These are phyloP conservation scores for Bipolaris oryzae DNA, from an alignment of 2,329 filamentous ascomycete genomes.

Conservation along the genomic window DNA sequence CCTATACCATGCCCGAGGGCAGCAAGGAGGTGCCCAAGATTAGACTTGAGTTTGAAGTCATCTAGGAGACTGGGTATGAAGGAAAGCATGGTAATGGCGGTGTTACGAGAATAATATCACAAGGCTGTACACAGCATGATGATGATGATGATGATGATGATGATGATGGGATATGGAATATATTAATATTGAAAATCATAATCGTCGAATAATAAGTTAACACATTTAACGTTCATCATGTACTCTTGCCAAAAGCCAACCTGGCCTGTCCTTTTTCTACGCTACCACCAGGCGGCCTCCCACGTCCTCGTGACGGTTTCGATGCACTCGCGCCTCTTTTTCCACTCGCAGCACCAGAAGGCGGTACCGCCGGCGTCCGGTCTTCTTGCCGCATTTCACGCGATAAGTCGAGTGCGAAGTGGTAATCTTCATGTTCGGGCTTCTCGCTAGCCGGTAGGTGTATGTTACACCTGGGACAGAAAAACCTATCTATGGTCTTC, in stretches of 20 bases:
- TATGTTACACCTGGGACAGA: conserved; percentile 71
- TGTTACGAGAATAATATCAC: no score
- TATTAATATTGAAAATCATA: not conserved
- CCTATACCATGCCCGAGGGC: conserved; percentile 46
- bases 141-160: not conserved
- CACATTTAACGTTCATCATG: conserved; percentile 6
- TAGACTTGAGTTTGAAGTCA: conserved; percentile 30
- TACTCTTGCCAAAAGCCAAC: conserved; percentile 49
- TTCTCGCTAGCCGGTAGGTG: conserved; percentile 63
- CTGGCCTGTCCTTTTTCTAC: conserved; percentile 54
- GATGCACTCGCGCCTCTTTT: conserved; percentile 16
- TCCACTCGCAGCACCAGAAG: not conserved
- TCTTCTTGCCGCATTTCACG: conserved; percentile 56
- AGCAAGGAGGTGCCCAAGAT: conserved; percentile 36
- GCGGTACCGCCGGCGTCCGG: conserved; percentile 16
- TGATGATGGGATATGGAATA: not conserved
- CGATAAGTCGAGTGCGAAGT: conserved; percentile 87
- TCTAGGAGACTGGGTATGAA: not conserved
- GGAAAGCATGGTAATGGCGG: not conserved
- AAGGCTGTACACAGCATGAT: no score
- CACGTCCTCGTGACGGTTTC: conserved; percentile 41
- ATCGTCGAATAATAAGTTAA: not conserved
- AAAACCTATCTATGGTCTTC: conserved; percentile 45
- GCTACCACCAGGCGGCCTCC: conserved; percentile 45
- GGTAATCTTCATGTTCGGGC: conserved; percentile 88